Conservation (phyloP, 306 rosid species). For the Castanea crenata region DNA sequence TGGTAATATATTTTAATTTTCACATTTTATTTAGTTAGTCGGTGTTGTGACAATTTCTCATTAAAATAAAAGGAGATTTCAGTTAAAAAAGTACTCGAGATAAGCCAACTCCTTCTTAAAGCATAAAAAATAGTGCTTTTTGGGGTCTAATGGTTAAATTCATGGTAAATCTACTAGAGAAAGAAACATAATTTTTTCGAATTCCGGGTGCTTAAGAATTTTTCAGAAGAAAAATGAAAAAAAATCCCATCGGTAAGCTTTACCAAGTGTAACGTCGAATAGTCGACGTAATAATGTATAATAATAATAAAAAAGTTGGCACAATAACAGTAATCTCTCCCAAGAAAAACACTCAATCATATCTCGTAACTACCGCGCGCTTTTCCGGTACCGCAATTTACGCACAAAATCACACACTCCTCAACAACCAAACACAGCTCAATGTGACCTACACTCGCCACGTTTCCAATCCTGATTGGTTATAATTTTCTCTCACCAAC, state of each 20-base stretch:
- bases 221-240: too few relatives aligned
- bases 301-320: neutral
- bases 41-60: too few relatives aligned
- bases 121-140: too few relatives aligned
- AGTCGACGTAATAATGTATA: too few relatives aligned
- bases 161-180: accelerated
- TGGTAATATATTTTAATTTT: too few relatives aligned
- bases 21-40: too few relatives aligned
- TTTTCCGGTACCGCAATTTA: constrained; percentile 11
- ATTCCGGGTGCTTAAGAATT: accelerated
- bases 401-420: neutral
- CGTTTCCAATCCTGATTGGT: constrained; percentile 6
- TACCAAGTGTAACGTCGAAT: too few relatives aligned
- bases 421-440: neutral
- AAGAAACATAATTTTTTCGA: accelerated
- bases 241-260: too few relatives aligned
- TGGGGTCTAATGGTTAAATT: too few relatives aligned
- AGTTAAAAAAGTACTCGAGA: too few relatives aligned
- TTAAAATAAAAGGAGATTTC: too few relatives aligned
- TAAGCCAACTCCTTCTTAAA: too few relatives aligned
- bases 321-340: neutral
- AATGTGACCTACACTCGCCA: neutral
- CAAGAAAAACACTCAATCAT: neutral
- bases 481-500: neutral
- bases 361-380: neutral